Evolutionary conservation across 306 rosid genomes (phyloP).

Genomic region (Herpetospermum pedunculosum): DNA sequence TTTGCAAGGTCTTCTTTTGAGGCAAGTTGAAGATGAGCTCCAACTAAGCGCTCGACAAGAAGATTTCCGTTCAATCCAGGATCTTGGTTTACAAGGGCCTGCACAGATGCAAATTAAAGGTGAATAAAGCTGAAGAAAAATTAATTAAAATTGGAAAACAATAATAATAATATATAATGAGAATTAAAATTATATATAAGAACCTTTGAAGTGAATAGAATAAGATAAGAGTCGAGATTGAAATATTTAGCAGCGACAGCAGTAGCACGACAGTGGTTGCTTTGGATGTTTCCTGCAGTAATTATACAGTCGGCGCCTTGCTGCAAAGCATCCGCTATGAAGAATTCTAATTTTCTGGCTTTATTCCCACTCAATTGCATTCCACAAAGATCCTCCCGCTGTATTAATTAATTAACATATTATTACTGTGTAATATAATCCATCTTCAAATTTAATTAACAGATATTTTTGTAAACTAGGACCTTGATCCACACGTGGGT

Average conservation of each 20-base stretch:
- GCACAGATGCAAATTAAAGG: too few species aligned
- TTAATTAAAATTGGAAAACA: not conserved
- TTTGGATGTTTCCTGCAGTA: constrained; percentile 79
- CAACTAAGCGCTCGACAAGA: constrained; percentile 70
- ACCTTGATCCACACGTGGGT: constrained; percentile 72
- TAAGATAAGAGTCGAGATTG: constrained; percentile 62
- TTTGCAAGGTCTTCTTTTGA: constrained; percentile 62
- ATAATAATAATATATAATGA: too few species aligned
- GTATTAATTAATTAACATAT: too few species aligned
- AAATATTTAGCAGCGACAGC: constrained; percentile 86
- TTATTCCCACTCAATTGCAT: constrained; percentile 90
- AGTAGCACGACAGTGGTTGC: constrained; percentile 94
- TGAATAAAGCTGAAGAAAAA: not conserved
- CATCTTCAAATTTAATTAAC: too few species aligned
- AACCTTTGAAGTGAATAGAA: constrained; percentile 70
- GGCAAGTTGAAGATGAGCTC: constrained; percentile 61
- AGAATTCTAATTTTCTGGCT: constrained; percentile 82
- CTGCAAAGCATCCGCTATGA: constrained; percentile 67
- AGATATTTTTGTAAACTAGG: too few species aligned
- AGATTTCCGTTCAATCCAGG: constrained; percentile 71
- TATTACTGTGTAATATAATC: too few species aligned
- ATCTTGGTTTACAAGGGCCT: constrained; percentile 62
- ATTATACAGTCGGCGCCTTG: constrained; percentile 69
- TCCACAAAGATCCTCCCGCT: constrained; percentile 92
- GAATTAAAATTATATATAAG: too few species aligned